Conservation (phyloP, 2,329 filamentous ascomycete genomes). For the Corinectria fuckeliana region DNA sequence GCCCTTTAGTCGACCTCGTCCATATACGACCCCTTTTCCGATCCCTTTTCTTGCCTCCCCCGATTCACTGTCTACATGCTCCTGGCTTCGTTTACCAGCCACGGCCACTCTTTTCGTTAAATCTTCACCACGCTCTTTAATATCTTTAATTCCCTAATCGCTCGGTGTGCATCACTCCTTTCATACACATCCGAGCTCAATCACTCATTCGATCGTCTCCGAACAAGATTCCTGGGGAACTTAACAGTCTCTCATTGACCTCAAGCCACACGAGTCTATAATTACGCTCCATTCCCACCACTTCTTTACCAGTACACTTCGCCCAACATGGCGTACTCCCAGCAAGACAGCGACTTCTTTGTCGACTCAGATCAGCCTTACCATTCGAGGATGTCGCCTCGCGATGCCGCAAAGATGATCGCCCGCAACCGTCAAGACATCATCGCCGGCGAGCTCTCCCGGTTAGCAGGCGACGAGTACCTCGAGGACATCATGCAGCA, state of each 20-base stretch:
- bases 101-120: constrained; percentile 63
- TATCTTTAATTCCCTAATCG: constrained; percentile 61
- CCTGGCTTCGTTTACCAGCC: constrained; percentile 55
- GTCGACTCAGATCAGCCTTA: constrained; percentile 61
- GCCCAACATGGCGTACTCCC: constrained; percentile 56
- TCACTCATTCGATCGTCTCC: constrained; percentile 51
- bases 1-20: constrained; percentile 52
- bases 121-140: constrained; percentile 64
- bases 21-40: constrained; percentile 55
- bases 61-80: constrained; percentile 47
- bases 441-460: constrained; percentile 87
- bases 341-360: constrained; percentile 57
- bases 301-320: constrained; percentile 22
- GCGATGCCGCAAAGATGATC: constrained; percentile 79
- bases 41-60: constrained; percentile 48
- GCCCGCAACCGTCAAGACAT: constrained; percentile 85
- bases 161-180: constrained; percentile 48
- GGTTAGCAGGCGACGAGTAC: constrained; percentile 86
- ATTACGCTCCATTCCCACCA: constrained; percentile 23
- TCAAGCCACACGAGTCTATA: constrained; percentile 33
- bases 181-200: constrained; percentile 25
- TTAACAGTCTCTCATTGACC: constrained; percentile 54
- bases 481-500: constrained; percentile 93
- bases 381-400: constrained; percentile 67
- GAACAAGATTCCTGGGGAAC: constrained; percentile 61